phyloP scores from a whole-genome alignment of 768 basidiomycete species.

The Lyophyllum shimeji region DNA sequence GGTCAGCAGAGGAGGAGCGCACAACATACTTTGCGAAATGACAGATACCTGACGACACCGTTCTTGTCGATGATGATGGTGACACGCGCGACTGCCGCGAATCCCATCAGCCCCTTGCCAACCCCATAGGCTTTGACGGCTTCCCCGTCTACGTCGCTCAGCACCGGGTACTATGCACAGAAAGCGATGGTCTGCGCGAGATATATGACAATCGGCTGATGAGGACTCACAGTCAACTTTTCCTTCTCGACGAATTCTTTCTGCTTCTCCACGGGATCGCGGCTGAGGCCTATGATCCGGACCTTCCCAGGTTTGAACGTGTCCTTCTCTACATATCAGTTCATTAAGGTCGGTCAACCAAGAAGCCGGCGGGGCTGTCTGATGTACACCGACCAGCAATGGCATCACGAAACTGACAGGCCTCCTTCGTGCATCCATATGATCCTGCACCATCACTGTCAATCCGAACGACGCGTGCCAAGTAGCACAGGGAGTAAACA shows the following conservation, averaged over 20 bases:
- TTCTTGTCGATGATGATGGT: constrained; percentile 78
- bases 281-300: constrained; percentile 71
- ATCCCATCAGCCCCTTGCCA: constrained; percentile 66
- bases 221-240: constrained; percentile 52
- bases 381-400: constrained; percentile 48
- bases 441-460: constrained; percentile 44
- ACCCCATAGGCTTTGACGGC: constrained; percentile 65
- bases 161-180: constrained; percentile 64
- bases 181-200: neutral
- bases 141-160: constrained; percentile 68
- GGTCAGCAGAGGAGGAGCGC: constrained; percentile 2
- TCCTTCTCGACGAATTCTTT: constrained; percentile 73
- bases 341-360: neutral
- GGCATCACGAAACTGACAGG: constrained; percentile 81
- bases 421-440: constrained; percentile 79
- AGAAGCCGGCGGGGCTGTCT: neutral
- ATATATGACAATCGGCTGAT: neutral
- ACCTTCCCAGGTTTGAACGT: constrained; percentile 64
- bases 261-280: constrained; percentile 71
- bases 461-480: neutral
- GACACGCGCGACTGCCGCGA: constrained; percentile 56
- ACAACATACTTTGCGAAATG: neutral
- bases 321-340: constrained; percentile 51
- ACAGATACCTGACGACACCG: constrained; percentile 63
- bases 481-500: constrained; percentile 23